A percentile compares a stretch with the other conserved stretches of the same genome.
These are phyloP conservation scores for Mentha longifolia DNA, from an alignment of 257 asterid species.

Conservation along the genomic window DNA sequence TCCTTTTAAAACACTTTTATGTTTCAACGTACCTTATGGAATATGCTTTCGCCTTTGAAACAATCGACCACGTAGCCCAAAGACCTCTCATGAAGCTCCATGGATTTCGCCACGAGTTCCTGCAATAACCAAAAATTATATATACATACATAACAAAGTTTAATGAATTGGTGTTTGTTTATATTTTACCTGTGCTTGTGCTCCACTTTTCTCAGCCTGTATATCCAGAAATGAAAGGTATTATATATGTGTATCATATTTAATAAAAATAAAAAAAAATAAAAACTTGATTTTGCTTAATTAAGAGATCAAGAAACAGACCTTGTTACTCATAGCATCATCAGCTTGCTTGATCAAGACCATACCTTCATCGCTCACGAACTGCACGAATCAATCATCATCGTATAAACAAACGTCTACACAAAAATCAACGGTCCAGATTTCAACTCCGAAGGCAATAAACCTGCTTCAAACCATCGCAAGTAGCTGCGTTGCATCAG, in stretches of 20 bases:
- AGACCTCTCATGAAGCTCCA: constrained; percentile 57
- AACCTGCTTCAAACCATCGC: constrained; percentile 57
- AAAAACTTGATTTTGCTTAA: too few species aligned
- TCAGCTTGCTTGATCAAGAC: constrained; percentile 57
- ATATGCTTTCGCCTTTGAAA: constrained; percentile 45
- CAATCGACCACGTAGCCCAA: constrained; percentile 45
- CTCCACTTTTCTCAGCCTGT: constrained; percentile 52
- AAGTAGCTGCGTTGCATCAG: constrained; percentile 47
- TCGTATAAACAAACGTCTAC: background rate
- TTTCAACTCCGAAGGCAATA: background rate
- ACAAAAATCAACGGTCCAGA: background rate
- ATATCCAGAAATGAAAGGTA: background rate
- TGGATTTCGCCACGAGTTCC: constrained; percentile 50
- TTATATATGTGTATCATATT: constrained; percentile 21
- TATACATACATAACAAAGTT: too few species aligned
- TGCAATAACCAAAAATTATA: background rate
- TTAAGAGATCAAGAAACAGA: background rate
- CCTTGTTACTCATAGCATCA: constrained; percentile 47
- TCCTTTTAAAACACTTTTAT: too few species aligned
- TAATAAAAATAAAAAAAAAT: too few species aligned
- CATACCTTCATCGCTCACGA: constrained; percentile 59
- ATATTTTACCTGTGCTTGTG: constrained; percentile 49
- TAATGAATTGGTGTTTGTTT: background rate
- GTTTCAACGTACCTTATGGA: too few species aligned
- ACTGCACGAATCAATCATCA: constrained; percentile 41